phyloP scores from a whole-genome alignment of 2,329 filamentous ascomycete species.

The Coniella lustricola region DNA sequence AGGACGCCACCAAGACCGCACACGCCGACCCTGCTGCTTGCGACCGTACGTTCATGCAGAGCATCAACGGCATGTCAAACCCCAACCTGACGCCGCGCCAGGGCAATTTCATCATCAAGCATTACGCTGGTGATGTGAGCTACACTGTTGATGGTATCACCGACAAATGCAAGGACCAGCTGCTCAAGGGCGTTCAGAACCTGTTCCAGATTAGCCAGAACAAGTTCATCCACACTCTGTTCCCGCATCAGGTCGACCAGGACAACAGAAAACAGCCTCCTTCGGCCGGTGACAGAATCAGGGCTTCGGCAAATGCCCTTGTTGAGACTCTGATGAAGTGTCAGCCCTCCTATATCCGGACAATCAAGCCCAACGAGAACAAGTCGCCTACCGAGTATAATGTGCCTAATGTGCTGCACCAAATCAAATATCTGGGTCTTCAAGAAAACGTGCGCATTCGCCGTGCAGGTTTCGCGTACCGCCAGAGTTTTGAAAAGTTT shows the following conservation, averaged over 20 bases:
- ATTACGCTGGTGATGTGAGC: conserved; percentile 94
- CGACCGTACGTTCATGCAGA: conserved; percentile 91
- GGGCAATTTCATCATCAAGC: conserved; percentile 96
- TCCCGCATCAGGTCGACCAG: conserved; percentile 89
- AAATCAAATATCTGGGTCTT: conserved; percentile 98
- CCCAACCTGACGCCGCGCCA: conserved; percentile 86
- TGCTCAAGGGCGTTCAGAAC: conserved; percentile 88
- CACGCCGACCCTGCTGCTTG: conserved; percentile 92
- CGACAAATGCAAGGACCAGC: conserved; percentile 98
- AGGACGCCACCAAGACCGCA: conserved; percentile 97
- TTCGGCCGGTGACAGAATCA: conserved; percentile 94
- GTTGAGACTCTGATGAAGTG: conserved; percentile 96
- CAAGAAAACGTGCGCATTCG: conserved; percentile 98
- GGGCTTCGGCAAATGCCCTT: conserved; percentile 85
- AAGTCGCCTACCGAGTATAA: conserved; percentile 95
- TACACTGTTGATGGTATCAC: conserved; percentile 96
- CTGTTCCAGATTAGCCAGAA: conserved; percentile 80
- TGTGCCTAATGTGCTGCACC: conserved; percentile 84
- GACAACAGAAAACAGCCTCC: conserved; percentile 93
- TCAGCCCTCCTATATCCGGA: conserved; percentile 94
- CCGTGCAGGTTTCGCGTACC: conserved; percentile 91
- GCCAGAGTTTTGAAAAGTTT: conserved; percentile 96
- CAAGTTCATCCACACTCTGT: conserved; percentile 76
- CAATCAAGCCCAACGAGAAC: conserved; percentile 99
- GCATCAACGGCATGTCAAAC: conserved; percentile 84